Percentiles rank a stretch among this genome's conserved stretches.
Evolutionary conservation across 2,329 filamentous ascomycete genomes (phyloP).

Genomic region (Calonectria ilicicola): DNA sequence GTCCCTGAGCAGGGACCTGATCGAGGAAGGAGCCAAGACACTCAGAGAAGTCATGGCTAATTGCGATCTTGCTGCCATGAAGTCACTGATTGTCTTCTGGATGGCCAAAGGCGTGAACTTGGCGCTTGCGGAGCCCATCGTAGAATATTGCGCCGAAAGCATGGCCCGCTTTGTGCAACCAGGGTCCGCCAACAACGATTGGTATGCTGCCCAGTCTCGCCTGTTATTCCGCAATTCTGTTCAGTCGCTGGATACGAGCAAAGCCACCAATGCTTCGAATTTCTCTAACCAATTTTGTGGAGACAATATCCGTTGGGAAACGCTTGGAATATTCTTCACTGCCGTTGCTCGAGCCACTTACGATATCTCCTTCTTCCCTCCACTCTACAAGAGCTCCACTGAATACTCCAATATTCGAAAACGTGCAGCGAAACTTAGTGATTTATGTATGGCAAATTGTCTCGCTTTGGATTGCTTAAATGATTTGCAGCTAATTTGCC

Average conservation of each 20-base stretch:
- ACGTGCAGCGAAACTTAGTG: conserved; percentile 32
- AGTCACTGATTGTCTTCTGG: not conserved
- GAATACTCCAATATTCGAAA: conserved; percentile 26
- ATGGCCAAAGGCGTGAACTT: not conserved
- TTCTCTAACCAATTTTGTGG: conserved; percentile 29
- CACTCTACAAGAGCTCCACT: conserved; percentile 26
- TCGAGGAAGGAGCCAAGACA: not conserved
- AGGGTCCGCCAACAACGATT: not conserved
- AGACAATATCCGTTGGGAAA: conserved; percentile 39
- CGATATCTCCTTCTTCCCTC: conserved; percentile 22
- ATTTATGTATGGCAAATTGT: conserved; percentile 37
- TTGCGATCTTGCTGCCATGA: not conserved
- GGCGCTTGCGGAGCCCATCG: not conserved
- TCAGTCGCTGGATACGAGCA: conserved; percentile 3
- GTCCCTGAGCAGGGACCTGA: not conserved
- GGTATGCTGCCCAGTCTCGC: not conserved
- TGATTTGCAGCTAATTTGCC: conserved; percentile 56
- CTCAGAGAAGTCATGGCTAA: not conserved
- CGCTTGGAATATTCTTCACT: conserved; percentile 37
- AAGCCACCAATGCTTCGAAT: not conserved
- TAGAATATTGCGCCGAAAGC: not conserved
- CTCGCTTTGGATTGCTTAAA: conserved; percentile 50
- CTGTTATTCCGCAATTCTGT: conserved; percentile 21
- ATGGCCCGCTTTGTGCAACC: not conserved
- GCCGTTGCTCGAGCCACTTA: conserved; percentile 37